A percentile compares a stretch with the other conserved stretches of the same genome.
Evolutionary conservation across 129 eudicot genomes (phyloP).

Genomic region (Escallonia herrerae): DNA sequence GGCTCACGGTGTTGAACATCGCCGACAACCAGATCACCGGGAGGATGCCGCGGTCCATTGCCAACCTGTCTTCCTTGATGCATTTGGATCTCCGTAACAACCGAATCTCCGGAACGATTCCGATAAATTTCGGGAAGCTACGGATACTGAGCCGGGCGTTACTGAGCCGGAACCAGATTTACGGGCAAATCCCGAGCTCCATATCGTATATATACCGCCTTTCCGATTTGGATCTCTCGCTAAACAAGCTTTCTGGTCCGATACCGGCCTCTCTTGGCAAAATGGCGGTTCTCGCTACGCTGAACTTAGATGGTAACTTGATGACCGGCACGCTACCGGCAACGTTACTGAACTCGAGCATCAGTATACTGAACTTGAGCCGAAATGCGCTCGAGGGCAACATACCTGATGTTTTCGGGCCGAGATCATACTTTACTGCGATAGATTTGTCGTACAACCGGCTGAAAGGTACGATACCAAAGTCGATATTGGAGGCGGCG

Average conservation of each 20-base stretch:
- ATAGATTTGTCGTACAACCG: constrained; percentile 67
- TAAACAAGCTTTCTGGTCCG: constrained; percentile 63
- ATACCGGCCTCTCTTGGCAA: constrained; percentile 58
- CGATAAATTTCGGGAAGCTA: constrained; percentile 60
- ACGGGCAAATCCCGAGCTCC: constrained; percentile 57
- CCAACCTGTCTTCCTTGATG: constrained; percentile 54
- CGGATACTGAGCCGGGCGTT: constrained; percentile 81
- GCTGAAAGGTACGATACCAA: constrained; percentile 60
- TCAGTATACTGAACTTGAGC: constrained; percentile 67
- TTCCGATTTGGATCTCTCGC: constrained; percentile 71
- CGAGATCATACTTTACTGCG: constrained; percentile 70
- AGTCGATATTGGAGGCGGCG: constrained; percentile 54
- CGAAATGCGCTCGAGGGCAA: constrained; percentile 55
- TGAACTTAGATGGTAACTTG: constrained; percentile 70
- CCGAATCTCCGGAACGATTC: constrained; percentile 49
- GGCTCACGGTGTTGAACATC: constrained; percentile 65
- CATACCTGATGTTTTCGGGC: constrained; percentile 82
- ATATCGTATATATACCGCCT: constrained; percentile 68
- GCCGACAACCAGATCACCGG: constrained; percentile 80
- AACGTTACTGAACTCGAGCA: constrained; percentile 46
- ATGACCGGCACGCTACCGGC: constrained; percentile 62
- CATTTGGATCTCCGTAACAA: constrained; percentile 81
- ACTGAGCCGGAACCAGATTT: constrained; percentile 44
- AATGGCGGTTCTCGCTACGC: constrained; percentile 75
- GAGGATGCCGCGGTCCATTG: constrained; percentile 55